Conservation (phyloP, 202 grass and related monocot genomes). For the Digitaria exilis region DNA sequence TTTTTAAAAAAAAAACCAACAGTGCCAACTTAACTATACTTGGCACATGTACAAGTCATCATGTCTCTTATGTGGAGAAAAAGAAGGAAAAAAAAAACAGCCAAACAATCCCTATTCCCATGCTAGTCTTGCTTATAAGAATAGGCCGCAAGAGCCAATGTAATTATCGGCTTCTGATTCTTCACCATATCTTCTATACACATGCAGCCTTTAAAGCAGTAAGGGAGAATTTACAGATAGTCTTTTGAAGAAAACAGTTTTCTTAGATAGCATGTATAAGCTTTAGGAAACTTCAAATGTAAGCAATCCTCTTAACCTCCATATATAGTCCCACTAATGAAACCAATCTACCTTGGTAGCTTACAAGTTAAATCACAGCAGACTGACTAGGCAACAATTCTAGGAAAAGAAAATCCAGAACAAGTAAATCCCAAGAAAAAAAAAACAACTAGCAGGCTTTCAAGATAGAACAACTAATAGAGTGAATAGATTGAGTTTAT, state of each 20-base stretch:
- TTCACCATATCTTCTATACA: neutral
- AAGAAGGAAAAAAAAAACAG: no score
- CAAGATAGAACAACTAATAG: neutral
- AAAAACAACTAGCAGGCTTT: neutral
- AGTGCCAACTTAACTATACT: no score
- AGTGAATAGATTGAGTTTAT: neutral
- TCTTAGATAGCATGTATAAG: neutral
- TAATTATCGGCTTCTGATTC: neutral
- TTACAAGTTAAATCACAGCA: neutral
- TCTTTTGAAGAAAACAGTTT: neutral
- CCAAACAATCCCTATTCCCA: no score
- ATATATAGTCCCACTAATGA: neutral
- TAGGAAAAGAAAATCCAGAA: neutral
- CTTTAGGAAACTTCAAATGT: neutral
- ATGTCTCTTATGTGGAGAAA: no score
- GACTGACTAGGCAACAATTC: no score
- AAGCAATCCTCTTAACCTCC: neutral
- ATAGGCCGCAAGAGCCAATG: neutral
- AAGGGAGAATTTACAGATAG: neutral
- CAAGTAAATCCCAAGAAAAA: neutral
- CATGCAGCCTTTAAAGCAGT: neutral
- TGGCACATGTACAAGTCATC: no score
- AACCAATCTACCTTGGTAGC: neutral
- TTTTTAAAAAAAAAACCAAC: no score
- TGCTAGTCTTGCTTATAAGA: no score